Evolutionary conservation across 768 basidiomycete species (phyloP), one percentile per base, ranked within the genome.

Genomic region (Lyophyllum semitale): DNA sequence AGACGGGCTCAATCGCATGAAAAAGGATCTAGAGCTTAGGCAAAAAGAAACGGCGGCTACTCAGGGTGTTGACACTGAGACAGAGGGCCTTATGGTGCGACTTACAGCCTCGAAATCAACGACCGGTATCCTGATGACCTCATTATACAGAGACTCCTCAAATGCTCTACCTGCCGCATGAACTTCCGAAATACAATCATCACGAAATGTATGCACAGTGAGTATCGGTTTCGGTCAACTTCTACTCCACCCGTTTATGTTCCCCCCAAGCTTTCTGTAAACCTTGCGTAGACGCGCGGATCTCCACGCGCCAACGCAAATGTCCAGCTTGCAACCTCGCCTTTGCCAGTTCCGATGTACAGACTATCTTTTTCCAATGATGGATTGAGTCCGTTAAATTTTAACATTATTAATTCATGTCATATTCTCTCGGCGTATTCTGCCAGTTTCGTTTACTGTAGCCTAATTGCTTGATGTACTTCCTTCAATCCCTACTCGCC

Each of bases 131-230:
- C 47, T 54, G 26, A 37, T 47, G 30, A 55, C 13, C 38, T 43
- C 26, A 32, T 29, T 44, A 17, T 68, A 7, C 23, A 95, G 95
- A 81, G 80, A 68, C 76, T 97, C 37, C 80, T 98, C 29, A 87
- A 91, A 66, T 98, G 96, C 68, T 91, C 91, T 12, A 94, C 90
- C 5, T 98, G 96, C 73, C 83, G 84, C 50, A 78, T 80, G 53
- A 79, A 84, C 55, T 86, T 94, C 73, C 87, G 93, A 18, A 83
- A 84, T 45, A 88, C 88, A 4, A 83, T 93, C 35, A 81, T 96
- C 57, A 88, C 85, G 30, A 94, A 93, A 68, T 96, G 94, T 77
- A 87, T 90, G 83, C 95, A 96, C 68, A 91, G 93, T 95, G 67
- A 59, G 92, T 84, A 25, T 23, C 20, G 7, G 0, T 27, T 3